Conservation (phyloP, 23 red algal species). For the Chondrus crispus region DNA sequence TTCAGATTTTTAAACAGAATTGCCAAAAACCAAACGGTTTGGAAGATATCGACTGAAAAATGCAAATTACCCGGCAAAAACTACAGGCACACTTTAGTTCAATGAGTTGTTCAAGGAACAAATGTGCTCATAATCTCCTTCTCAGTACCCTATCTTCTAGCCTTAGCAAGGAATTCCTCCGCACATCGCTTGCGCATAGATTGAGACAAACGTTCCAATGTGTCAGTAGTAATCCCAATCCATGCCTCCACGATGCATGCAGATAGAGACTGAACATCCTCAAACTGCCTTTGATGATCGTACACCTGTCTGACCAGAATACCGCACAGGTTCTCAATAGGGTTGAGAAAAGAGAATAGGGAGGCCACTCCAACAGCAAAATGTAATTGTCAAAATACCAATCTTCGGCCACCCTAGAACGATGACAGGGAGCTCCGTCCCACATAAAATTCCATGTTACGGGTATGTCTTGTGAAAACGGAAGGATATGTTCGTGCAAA, state of each 20-base stretch:
- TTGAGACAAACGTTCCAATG: not conserved
- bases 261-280: not conserved
- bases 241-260: not conserved
- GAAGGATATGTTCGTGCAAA: not conserved
- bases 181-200: not conserved
- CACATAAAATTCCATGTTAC: not conserved
- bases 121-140: not conserved
- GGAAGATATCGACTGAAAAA: not conserved
- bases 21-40: not conserved
- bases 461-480: not conserved
- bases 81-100: not conserved
- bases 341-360: not conserved
- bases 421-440: not conserved
- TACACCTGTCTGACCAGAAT: constrained; percentile 9
- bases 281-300: not conserved
- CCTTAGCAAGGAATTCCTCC: not conserved
- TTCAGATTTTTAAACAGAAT: not conserved
- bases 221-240: not conserved
- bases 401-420: not conserved
- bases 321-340: not conserved
- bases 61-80: not conserved
- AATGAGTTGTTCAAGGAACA: not conserved
- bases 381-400: not conserved
- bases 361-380: constrained; percentile 12
- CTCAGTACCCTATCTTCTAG: not conserved